phyloP scores from a whole-genome alignment of 2,329 filamentous ascomycete genomes.

The Pezicula radicicola region DNA sequence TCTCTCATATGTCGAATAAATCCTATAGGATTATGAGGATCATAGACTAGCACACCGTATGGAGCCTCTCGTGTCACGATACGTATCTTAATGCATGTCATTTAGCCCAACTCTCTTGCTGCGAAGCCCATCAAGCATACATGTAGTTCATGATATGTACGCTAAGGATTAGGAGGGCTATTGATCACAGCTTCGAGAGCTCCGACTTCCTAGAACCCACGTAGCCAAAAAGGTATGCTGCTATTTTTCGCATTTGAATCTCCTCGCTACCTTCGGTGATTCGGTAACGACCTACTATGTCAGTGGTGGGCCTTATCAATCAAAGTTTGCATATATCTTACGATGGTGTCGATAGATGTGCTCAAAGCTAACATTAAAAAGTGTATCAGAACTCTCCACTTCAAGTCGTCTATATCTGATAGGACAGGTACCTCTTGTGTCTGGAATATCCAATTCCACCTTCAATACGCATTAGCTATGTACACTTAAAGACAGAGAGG shows the following conservation, averaged over 20 bases:
- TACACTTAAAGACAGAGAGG: conserved; percentile 8
- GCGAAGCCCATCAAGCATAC: no score
- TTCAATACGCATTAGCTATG: not conserved
- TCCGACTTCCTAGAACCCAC: conserved; percentile 38
- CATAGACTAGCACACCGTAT: no score
- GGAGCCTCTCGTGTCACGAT: no score
- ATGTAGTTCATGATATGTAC: no score
- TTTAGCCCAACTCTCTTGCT: no score
- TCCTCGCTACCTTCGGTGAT: conserved; percentile 65
- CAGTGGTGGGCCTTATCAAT: not conserved
- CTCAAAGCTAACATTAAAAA: conserved; percentile 53
- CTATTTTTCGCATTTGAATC: conserved; percentile 65
- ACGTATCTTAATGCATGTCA: no score
- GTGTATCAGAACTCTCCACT: not conserved
- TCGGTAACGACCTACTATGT: conserved; percentile 41
- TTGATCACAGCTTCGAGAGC: conserved; percentile 14
- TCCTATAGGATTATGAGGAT: no score
- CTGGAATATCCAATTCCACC: conserved; percentile 23
- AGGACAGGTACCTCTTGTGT: conserved; percentile 16
- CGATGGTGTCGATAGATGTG: conserved; percentile 65
- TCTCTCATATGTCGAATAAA: no score
- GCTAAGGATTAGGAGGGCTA: no score
- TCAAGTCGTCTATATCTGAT: not conserved
- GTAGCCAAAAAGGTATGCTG: conserved; percentile 51
- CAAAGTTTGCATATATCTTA: conserved; percentile 5